Conservation (phyloP, 2,329 filamentous ascomycete genomes). For the Colletotrichum filicis region DNA sequence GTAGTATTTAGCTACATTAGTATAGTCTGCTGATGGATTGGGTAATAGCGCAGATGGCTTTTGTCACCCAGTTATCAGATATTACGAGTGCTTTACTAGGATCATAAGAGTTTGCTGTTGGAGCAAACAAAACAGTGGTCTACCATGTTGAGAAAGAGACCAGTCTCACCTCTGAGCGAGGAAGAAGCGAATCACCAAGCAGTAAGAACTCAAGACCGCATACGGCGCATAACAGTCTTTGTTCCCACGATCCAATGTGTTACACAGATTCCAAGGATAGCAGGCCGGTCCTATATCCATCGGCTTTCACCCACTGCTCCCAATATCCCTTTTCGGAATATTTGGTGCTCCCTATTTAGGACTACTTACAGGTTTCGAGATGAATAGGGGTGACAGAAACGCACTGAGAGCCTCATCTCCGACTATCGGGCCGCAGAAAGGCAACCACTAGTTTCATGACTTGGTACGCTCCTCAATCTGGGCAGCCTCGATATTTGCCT, state of each 20-base stretch:
- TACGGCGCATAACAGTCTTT: slow-evolving; percentile 2
- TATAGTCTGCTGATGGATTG: too few species aligned
- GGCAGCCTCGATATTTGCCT: slow-evolving; percentile 29
- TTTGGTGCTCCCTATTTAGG: too few species aligned
- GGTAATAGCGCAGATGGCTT: too few species aligned
- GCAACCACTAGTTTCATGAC: slow-evolving; percentile 15
- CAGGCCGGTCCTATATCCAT: too few species aligned
- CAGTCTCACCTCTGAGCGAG: not conserved
- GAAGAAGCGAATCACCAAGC: slow-evolving; percentile 2
- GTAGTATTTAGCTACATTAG: too few species aligned
- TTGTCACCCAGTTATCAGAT: not conserved
- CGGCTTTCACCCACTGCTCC: not conserved
- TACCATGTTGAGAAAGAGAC: not conserved
- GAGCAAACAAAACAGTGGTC: not conserved
- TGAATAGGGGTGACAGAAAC: not conserved
- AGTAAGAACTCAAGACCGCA: not conserved
- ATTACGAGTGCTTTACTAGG: not conserved
- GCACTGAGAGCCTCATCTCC: not conserved
- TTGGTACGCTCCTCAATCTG: slow-evolving; percentile 17
- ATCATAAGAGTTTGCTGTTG: not conserved
- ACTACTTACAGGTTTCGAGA: not conserved
- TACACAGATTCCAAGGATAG: not conserved
- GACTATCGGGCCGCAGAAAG: not conserved
- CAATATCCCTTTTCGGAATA: not conserved
- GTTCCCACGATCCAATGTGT: not conserved